Evolutionary conservation across 73 alveolate genomes (phyloP).

Genomic region (Symbiodinium natans): DNA sequence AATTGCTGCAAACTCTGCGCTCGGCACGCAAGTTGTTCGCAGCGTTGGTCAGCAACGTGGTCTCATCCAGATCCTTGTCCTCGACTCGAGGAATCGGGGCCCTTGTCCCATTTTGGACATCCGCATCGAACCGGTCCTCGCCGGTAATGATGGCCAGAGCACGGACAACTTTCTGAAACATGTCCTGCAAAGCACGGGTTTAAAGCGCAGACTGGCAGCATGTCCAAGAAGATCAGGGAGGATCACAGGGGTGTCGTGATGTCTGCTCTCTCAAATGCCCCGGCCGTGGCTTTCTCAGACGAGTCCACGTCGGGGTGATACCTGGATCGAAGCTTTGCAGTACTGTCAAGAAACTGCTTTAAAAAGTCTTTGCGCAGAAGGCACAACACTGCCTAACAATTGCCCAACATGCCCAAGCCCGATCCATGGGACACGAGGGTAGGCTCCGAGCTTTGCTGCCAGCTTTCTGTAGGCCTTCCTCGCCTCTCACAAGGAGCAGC

Average conservation of each 20-base stretch:
- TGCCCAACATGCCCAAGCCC: too few relatives aligned
- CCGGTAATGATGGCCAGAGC: conserved; percentile 79
- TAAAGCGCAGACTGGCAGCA: not conserved
- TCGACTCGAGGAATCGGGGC: not conserved
- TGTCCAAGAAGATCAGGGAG: not conserved
- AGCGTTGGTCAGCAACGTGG: conserved; percentile 63
- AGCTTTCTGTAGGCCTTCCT: conserved; percentile 73
- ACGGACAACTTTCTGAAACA: conserved; percentile 77
- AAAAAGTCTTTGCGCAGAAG: not conserved
- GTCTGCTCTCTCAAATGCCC: not conserved
- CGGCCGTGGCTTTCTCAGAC: conserved; percentile 36
- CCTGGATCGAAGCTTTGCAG: conserved; percentile 2
- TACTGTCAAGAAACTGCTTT: not conserved
- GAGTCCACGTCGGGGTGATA: conserved; percentile 87
- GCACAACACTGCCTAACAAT: too few relatives aligned
- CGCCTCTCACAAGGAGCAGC: not conserved
- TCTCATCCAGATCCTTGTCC: conserved; percentile 78
- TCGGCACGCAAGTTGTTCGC: conserved; percentile 53
- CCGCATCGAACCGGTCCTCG: conserved; percentile 19
- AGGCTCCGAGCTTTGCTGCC: conserved; percentile 60
- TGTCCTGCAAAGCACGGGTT: not conserved
- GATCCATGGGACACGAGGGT: not conserved
- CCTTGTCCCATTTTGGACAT: not conserved
- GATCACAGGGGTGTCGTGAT: not conserved
- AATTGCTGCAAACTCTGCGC: too few relatives aligned